These are phyloP conservation scores for Daldinia bambusicola DNA, from an alignment of 495 filamentous ascomycete species.

Conservation along the genomic window DNA sequence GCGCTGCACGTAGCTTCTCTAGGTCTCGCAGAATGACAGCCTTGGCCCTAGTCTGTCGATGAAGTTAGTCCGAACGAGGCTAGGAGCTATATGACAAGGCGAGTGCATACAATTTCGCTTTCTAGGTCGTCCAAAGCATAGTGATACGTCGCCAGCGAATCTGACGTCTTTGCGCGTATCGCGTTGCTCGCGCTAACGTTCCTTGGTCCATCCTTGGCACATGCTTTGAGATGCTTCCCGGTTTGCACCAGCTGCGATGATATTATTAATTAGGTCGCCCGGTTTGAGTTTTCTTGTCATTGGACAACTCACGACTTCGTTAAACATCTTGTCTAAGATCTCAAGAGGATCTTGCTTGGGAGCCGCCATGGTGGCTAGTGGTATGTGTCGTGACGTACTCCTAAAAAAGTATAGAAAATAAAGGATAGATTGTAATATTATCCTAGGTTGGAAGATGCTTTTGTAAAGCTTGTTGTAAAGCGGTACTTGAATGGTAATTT, in stretches of 20 bases:
- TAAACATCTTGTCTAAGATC: slow-evolving; percentile 56
- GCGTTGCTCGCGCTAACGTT: slow-evolving; percentile 44
- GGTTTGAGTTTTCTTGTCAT: background rate
- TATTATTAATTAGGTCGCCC: slow-evolving; percentile 24
- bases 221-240: slow-evolving; percentile 58
- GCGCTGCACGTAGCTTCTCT: slow-evolving; percentile 50
- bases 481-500: background rate
- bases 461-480: no score
- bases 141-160: slow-evolving; percentile 57
- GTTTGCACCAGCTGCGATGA: slow-evolving; percentile 59
- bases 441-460: no score
- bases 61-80: slow-evolving; percentile 30
- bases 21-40: slow-evolving; percentile 57
- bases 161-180: slow-evolving; percentile 51
- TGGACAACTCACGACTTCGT: slow-evolving; percentile 56
- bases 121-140: slow-evolving; percentile 63
- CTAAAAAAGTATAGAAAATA: background rate
- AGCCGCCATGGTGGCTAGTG: slow-evolving; percentile 48
- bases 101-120: slow-evolving; percentile 59
- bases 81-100: background rate
- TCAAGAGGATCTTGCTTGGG: slow-evolving; percentile 53
- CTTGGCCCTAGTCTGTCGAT: slow-evolving; percentile 52
- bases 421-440: background rate
- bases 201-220: slow-evolving; percentile 53
- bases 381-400: background rate